Base-by-base conservation (phyloP, 2,329 filamentous ascomycete species). In the Gnomoniopsis sp. region DNA sequence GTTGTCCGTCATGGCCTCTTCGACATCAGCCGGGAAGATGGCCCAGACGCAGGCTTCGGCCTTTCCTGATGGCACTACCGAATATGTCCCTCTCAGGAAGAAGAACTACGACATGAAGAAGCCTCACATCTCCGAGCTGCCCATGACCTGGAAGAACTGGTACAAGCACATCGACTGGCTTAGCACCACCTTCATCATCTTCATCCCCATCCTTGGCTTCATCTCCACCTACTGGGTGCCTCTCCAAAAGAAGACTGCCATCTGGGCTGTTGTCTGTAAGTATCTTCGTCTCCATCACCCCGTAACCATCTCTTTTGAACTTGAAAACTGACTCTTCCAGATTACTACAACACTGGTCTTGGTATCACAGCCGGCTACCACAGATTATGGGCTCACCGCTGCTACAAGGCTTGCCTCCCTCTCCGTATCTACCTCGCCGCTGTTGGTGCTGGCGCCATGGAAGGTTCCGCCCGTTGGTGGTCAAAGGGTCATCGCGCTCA, bases 91-190 rank as follows among this genome's bases (percentile, higher is more conserved):
- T 60, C 72, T 79, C 49, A 79, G 79, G 51, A 74, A 74, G 65
- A 57, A 50, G 14, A 46, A 44, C 17, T 74, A 76, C 65, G 83
- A 86, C 61, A 47, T 72, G 59, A 79, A 88, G 79, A 96, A 96
- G 78, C 83, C 88, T 69, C 91, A 96, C 75, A 95, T 96, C 75
- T 86, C 90, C 64, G 91, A 96, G 64, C 84, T 85, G 63, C 88
- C 89, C 59, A 88, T 96, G 67, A 96, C 90, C 61, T 82, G 80
- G 75, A 78, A 81, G 69, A 96, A 96, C 79, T 95, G 90, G 90
- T 87, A 92, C 77, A 88, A 93, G 78, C 92, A 96, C 72, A 83
- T 96, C 79, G 92, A 96, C 82, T 96, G 92, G 91, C 82, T 96
- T 65, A 96, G 96, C 74, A 87, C 90, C 63, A 83, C 81, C 63